Evolutionary conservation across 345 rosid genomes (phyloP).

Genomic region (Ceriops decandra): DNA sequence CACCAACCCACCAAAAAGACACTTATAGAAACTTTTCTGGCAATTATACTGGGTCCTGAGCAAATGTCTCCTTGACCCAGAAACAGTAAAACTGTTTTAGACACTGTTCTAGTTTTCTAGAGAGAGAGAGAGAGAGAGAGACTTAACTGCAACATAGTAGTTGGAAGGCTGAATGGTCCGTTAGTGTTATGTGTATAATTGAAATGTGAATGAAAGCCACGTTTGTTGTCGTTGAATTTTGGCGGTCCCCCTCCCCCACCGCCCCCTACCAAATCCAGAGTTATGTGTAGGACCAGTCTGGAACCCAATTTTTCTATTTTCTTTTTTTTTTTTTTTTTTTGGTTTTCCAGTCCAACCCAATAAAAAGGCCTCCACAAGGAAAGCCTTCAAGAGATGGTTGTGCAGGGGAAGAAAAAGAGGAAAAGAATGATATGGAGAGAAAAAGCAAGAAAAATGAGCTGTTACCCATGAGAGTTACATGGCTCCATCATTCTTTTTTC

Average conservation of each 20-base stretch:
- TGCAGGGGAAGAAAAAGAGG: no score
- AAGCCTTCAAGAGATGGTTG: no score
- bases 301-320: not conserved
- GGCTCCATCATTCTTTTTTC: no score
- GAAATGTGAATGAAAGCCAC: conserved; percentile 34
- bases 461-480: no score
- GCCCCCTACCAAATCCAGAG: conserved; percentile 12
- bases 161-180: conserved; percentile 18
- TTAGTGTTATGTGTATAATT: not conserved
- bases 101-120: conserved; percentile 6
- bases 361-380: no score
- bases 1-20: not conserved
- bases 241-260: not conserved
- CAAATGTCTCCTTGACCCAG: conserved; percentile 5
- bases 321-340: not conserved
- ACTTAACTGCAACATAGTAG: conserved; percentile 7
- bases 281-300: conserved; percentile 20
- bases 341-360: no score
- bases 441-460: no score
- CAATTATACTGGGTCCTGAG: not conserved
- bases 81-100: conserved; percentile 1
- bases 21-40: not conserved
- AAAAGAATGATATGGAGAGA: no score
- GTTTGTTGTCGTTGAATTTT: conserved; percentile 27
- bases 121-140: conserved; percentile 3